Conservation (phyloP, 1,139 yeast species). For the Ogataea hybrid region DNA sequence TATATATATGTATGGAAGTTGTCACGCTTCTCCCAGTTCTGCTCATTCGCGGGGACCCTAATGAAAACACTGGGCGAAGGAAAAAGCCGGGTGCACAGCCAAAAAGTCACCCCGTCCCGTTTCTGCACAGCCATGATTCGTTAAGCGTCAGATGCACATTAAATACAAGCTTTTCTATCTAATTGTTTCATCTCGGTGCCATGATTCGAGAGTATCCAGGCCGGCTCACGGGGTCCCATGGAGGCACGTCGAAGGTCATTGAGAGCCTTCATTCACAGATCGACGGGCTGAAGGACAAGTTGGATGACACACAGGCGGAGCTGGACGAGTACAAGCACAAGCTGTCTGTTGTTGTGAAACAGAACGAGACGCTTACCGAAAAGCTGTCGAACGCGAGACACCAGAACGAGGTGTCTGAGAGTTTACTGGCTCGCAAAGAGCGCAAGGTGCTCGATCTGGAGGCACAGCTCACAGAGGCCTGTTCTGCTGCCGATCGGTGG, state of each 20-base stretch:
- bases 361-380: slow-evolving; percentile 61
- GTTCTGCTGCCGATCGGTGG: slow-evolving; percentile 44
- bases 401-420: slow-evolving; percentile 65
- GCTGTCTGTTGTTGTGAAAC: slow-evolving; percentile 43
- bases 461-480: slow-evolving; percentile 47
- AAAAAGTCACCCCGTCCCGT: too few relatives aligned
- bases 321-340: slow-evolving; percentile 50
- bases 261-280: slow-evolving; percentile 30
- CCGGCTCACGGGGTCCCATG: background rate
- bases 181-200: background rate
- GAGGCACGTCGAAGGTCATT: slow-evolving; percentile 31
- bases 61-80: background rate
- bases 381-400: slow-evolving; percentile 69
- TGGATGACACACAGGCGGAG: slow-evolving; percentile 49
- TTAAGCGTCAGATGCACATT: too few relatives aligned
- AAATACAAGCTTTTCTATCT: too few relatives aligned
- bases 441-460: slow-evolving; percentile 63
- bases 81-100: slow-evolving; percentile 6
- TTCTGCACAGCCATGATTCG: too few relatives aligned
- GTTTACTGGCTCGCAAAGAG: slow-evolving; percentile 61
- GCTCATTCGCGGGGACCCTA: slow-evolving; percentile 7
- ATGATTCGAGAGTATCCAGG: background rate
- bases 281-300: slow-evolving; percentile 24
- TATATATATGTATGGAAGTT: slow-evolving; percentile 7
- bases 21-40: slow-evolving; percentile 5